Conservation (phyloP, 1,284 basidiomycete species). For the Lentinula novae-zelandiae region DNA sequence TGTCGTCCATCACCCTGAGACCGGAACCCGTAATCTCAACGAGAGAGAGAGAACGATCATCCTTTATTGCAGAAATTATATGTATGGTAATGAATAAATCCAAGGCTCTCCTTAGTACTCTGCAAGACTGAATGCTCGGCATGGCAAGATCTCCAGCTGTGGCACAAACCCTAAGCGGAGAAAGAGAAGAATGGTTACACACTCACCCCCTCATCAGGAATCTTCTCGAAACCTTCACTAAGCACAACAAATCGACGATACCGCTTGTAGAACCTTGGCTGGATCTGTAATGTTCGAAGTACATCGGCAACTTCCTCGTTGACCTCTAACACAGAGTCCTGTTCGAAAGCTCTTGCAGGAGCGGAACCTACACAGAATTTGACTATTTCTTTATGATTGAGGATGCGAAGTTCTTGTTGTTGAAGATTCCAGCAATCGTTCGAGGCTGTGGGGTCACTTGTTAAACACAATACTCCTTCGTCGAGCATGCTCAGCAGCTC, state of each 20-base stretch:
- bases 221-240: neutral
- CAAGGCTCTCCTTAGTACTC: neutral
- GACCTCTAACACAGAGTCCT: neutral
- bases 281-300: neutral
- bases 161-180: neutral
- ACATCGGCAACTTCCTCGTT: neutral
- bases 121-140: neutral
- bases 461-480: constrained; percentile 35
- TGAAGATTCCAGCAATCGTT: neutral
- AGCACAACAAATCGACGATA: neutral
- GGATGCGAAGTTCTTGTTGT: neutral
- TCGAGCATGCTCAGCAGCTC: too few relatives aligned
- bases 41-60: too few relatives aligned
- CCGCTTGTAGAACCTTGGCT: neutral
- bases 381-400: neutral
- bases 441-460: neutral
- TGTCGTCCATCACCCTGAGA: too few relatives aligned
- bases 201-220: neutral
- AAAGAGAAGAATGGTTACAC: neutral
- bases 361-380: neutral
- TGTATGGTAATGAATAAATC: too few relatives aligned
- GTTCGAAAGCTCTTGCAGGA: neutral
- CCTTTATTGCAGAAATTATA: too few relatives aligned
- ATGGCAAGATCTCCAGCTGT: neutral
- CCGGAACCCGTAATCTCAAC: too few relatives aligned